Evolutionary conservation across 2,329 filamentous ascomycete species (phyloP), one percentile per base, ranked within the genome.

Genomic region (Lasiodiplodia sp.): DNA sequence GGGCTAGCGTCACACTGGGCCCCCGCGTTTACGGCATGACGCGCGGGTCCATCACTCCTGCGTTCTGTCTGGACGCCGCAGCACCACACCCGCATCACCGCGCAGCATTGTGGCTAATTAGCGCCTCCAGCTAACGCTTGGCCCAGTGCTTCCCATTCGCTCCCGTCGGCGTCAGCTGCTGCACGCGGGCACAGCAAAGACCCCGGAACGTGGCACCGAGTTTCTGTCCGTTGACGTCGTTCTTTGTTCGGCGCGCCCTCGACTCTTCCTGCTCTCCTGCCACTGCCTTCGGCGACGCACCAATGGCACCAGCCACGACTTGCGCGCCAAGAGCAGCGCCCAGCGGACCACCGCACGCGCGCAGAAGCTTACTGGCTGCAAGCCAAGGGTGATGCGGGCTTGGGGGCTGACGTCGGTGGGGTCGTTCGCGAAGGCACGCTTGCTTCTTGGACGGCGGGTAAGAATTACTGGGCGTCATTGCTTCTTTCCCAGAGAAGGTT

Each of bases 351-450:
- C 38, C 25, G 38, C 38, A 34, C 56, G 12, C 25, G 57, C 58
- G 58, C 25, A 23, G 40, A n/a, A 49, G 60, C 60, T 64, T 38
- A 64, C 60, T 64, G 60, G 60, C 47, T 64, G 60, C 31, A 31
- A 14, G 60, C 60, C 60, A 52, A 51, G 60, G 47, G 12, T 25
- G 7, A 38, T 64, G 44, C 60, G 44, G 44, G 23, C 25, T 37
- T 14, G 44, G 4, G 31, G 58, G 10, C 21, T 49, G 60, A 52
- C 28, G 55, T 58, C 55, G 55, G 18, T 58, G 55, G 55, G 44
- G 44, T 21, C 44, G 44, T 47, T 47, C 44, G 44, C 44, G 23
- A 44, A 34, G 34, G 37, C 40, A 51, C 44, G 40, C 40, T 60
- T 37, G 16, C 4, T 57, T 57, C 55, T 23, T 57, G n/a, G 34